Percentiles rank a stretch among this genome's conserved stretches.
Conservation (phyloP, 805 yeast genomes). For the Candida saitoana region DNA sequence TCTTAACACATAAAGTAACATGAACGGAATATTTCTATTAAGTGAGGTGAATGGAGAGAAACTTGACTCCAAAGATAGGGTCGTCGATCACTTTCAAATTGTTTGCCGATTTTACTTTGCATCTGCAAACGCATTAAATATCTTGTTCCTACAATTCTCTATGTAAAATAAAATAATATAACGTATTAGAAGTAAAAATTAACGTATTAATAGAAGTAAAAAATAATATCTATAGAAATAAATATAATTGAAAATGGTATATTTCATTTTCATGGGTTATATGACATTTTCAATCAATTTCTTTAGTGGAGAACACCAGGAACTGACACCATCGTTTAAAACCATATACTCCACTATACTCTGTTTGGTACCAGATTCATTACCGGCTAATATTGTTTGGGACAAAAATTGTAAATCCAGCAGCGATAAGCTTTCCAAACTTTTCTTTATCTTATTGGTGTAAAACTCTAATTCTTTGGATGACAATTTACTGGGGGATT, state of each 20-base stretch:
- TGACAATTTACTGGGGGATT: conserved; percentile 27
- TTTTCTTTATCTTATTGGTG: conserved; percentile 30
- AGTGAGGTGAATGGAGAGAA: too few relatives aligned
- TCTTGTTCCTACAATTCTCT: conserved; percentile 8
- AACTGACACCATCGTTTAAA: conserved; percentile 50
- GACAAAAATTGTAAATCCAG: conserved; percentile 13
- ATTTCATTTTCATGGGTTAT: not conserved
- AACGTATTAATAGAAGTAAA: too few relatives aligned
- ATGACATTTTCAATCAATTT: conserved; percentile 35
- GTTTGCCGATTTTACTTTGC: conserved; percentile 4
- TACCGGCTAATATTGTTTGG: conserved; percentile 7
- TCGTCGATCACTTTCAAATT: too few relatives aligned
- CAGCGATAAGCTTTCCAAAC: conserved; percentile 1
- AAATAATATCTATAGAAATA: not conserved
- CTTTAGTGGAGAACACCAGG: conserved; percentile 67
- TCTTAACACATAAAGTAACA: too few relatives aligned
- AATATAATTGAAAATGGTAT: not conserved
- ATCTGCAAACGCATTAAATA: conserved; percentile 4
- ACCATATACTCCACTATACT: conserved; percentile 51
- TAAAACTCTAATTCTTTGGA: conserved; percentile 43
- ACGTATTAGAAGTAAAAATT: not conserved
- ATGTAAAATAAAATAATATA: conserved; percentile 12
- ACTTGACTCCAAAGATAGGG: too few relatives aligned
- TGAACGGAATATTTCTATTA: too few relatives aligned
- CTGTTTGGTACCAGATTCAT: conserved; percentile 21